Evolutionary conservation across 805 yeast species (phyloP), one percentile per base, ranked within the genome.

Genomic region (Zygosaccharomyces pseudorouxii): DNA sequence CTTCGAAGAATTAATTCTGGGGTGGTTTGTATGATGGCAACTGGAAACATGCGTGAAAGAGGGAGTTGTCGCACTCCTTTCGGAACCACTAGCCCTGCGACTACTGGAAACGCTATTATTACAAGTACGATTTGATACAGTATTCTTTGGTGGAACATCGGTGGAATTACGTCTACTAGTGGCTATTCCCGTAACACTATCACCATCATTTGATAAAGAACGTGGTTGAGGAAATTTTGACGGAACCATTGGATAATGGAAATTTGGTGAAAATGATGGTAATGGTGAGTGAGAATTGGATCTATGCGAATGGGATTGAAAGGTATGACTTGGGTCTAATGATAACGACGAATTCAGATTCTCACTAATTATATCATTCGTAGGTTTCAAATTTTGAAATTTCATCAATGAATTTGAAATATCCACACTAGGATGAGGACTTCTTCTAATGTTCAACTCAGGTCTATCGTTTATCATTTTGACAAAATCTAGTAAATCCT

Each of bases 401-500:
- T 70, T 71, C 18, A 70, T 69, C 42, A 82, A 61, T 0, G 82
- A 77, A 47, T 77, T 81, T 7, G 74, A 59, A 27, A 51, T 62
- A 40, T 68, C 55, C 31, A 47, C 48, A 20, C 50, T 68, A 22
- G 35, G 42, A 6, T 45, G 38, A 20, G 41, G 44, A 16, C 48
- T 46, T 52, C 55, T 57, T 29, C 51, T 56, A 2, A 62, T 22
- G 18, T 77, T 71, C 20, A 81, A 64, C 38, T 80, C 86, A 7
- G 75, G 71, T 56, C 79, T 81, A 40, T 80, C 78, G 54, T 86
- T 93, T 38, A 86, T 78, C 74, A 84, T 71, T 53, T 77, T 73
- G 40, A 86, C 84, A 70, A 86, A 86, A 44, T 84, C 86, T 50
- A 83, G 75, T 16, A 86, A 71, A 54, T 81, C 87, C 47, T 60